Conservation (phyloP, 352 stramenopile species). For the Globisporangium spiculum region DNA sequence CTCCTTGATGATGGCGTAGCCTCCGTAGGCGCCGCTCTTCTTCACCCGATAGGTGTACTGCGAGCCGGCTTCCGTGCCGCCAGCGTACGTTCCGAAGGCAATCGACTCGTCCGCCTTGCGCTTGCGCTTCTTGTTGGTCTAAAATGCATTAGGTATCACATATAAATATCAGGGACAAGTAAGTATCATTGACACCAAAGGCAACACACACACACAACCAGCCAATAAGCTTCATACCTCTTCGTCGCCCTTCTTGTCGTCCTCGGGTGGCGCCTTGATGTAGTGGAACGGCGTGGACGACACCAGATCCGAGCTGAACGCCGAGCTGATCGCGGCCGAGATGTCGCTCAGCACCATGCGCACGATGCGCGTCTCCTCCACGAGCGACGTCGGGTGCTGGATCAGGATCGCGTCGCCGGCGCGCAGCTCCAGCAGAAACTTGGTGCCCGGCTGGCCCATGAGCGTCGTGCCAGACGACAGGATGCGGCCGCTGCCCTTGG, state of each 20-base stretch:
- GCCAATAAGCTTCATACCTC: conserved; percentile 20
- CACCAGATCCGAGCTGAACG: conserved; percentile 88
- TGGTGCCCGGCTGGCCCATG: conserved; percentile 77
- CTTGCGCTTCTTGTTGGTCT: conserved; percentile 51
- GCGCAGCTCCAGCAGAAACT: conserved; percentile 80
- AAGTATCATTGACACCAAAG: background rate
- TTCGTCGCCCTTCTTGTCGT: conserved; percentile 36
- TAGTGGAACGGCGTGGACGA: conserved; percentile 87
- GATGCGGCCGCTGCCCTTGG: conserved; percentile 74
- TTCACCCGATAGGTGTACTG: conserved; percentile 78
- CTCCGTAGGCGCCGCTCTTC: conserved; percentile 80
- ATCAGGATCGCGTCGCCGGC: conserved; percentile 87
- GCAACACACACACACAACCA: background rate
- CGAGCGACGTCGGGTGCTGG: conserved; percentile 80
- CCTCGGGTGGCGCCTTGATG: conserved; percentile 80
- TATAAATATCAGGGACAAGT: background rate
- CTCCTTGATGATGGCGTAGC: conserved; percentile 86
- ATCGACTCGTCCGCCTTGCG: conserved; percentile 49
- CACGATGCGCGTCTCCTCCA: conserved; percentile 88
- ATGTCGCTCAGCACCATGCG: conserved; percentile 90
- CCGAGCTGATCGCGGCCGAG: conserved; percentile 78
- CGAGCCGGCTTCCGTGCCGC: conserved; percentile 49
- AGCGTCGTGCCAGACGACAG: conserved; percentile 86
- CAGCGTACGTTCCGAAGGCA: conserved; percentile 88
- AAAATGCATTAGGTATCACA: background rate